Percentiles rank a stretch among this genome's conserved stretches.
Conservation (phyloP, 495 filamentous ascomycete species). For the Penicillium desertorum region DNA sequence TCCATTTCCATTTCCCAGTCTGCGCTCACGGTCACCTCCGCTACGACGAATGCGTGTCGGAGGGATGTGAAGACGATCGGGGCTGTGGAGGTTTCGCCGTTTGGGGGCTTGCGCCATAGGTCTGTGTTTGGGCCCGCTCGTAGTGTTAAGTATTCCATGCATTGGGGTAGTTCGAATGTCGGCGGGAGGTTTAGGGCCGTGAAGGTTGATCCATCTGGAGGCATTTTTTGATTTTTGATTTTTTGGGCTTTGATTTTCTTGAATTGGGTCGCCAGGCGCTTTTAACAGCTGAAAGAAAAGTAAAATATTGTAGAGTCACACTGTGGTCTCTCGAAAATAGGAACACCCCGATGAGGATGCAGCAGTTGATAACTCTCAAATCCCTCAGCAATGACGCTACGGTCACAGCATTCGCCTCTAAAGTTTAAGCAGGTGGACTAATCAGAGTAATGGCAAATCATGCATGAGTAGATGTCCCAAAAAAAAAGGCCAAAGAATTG, state of each 20-base stretch:
- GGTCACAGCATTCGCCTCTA: constrained; percentile 19
- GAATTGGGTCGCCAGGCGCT: not conserved
- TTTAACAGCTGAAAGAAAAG: not conserved
- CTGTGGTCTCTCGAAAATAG: not conserved
- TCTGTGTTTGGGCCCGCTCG: constrained; percentile 57
- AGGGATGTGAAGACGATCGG: constrained; percentile 58
- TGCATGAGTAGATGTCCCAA: not conserved
- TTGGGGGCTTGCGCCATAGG: constrained; percentile 55
- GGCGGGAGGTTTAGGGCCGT: constrained; percentile 51
- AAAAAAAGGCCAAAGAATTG: not conserved
- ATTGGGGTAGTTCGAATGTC: constrained; percentile 48
- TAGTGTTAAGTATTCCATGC: constrained; percentile 58
- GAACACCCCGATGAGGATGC: constrained; percentile 1
- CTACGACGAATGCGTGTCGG: constrained; percentile 52
- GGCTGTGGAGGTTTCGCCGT: constrained; percentile 55
- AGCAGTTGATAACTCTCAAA: constrained; percentile 9
- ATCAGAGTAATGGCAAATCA: not conserved
- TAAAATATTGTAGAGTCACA: not conserved
- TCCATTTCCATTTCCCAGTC: constrained; percentile 63
- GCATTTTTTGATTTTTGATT: constrained; percentile 38
- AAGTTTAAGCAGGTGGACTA: constrained; percentile 1
- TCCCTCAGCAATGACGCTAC: constrained; percentile 10
- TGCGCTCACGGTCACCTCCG: constrained; percentile 59
- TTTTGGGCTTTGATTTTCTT: not conserved
- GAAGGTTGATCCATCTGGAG: constrained; percentile 52